These are phyloP conservation scores for Cercospora sojina DNA, from an alignment of 2,329 filamentous ascomycete genomes.

Conservation along the genomic window DNA sequence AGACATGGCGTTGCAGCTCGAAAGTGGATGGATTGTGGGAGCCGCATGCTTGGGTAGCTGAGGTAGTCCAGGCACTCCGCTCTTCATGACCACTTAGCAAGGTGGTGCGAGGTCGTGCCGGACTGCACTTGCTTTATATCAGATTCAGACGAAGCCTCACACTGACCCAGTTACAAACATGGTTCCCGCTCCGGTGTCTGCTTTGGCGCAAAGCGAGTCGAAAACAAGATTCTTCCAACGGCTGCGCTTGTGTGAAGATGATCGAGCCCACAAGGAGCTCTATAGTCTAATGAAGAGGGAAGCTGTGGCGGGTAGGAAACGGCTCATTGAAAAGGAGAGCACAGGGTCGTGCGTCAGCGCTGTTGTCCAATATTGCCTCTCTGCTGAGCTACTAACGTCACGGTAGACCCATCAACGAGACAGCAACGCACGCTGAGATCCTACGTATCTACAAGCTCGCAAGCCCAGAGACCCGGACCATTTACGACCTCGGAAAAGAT, in stretches of 20 bases:
- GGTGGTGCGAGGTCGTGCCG: neutral
- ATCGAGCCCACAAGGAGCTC: constrained; percentile 35
- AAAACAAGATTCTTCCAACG: constrained; percentile 46
- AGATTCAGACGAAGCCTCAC: neutral
- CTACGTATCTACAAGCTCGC: constrained; percentile 43
- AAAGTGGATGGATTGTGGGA: constrained; percentile 8
- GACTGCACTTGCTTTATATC: neutral
- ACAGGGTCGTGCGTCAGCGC: constrained; percentile 30
- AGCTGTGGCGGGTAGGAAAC: constrained; percentile 41
- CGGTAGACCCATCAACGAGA: constrained; percentile 49
- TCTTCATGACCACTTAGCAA: constrained; percentile 7
- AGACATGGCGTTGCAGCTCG: constrained; percentile 5
- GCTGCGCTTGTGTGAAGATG: constrained; percentile 42
- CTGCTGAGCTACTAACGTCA: constrained; percentile 26
- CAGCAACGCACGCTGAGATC: constrained; percentile 47
- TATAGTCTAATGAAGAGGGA: constrained; percentile 49
- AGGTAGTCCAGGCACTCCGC: constrained; percentile 11
- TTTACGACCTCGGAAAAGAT: constrained; percentile 47
- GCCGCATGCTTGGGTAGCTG: constrained; percentile 7
- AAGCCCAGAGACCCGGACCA: constrained; percentile 39
- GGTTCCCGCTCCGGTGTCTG: constrained; percentile 29
- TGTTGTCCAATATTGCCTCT: neutral
- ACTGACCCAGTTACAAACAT: constrained; percentile 18
- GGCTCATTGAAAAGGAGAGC: constrained; percentile 38
- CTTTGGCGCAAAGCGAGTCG: constrained; percentile 46